Conservation (phyloP, 2,329 filamentous ascomycete species). For the Cryphonectria nitschkei region DNA sequence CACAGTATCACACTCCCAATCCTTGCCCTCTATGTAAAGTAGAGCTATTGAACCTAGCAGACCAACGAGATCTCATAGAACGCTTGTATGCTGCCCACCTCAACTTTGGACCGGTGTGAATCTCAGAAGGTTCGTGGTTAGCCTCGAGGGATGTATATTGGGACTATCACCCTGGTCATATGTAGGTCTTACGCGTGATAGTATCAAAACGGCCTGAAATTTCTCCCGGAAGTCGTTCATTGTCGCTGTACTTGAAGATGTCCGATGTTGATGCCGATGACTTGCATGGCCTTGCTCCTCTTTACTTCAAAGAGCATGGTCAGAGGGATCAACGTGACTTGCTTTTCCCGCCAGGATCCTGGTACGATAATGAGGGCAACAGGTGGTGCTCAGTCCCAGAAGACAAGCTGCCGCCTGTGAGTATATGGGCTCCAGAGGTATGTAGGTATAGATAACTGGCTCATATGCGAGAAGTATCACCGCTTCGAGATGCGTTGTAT, state of each 20-base stretch:
- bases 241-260: no score
- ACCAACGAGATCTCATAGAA: neutral
- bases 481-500: neutral
- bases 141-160: rapidly evolving
- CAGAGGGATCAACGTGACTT: neutral
- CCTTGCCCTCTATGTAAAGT: neutral
- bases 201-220: neutral
- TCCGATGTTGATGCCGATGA: neutral
- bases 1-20: neutral
- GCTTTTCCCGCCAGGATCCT: neutral
- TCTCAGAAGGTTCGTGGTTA: neutral
- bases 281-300: neutral
- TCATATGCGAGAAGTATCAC: neutral
- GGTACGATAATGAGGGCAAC: no score
- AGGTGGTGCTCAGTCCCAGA: neutral
- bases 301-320: neutral
- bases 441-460: neutral
- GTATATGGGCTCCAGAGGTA: neutral
- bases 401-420: neutral
- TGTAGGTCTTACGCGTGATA: neutral
- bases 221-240: neutral
- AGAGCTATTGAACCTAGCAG: neutral
- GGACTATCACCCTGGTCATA: neutral
- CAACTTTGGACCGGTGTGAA: neutral
- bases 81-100: neutral